Evolutionary conservation across 129 eudicot genomes (phyloP), one percentile per base, ranked within the genome.

Genomic region (Chrysanthemum makinoi): DNA sequence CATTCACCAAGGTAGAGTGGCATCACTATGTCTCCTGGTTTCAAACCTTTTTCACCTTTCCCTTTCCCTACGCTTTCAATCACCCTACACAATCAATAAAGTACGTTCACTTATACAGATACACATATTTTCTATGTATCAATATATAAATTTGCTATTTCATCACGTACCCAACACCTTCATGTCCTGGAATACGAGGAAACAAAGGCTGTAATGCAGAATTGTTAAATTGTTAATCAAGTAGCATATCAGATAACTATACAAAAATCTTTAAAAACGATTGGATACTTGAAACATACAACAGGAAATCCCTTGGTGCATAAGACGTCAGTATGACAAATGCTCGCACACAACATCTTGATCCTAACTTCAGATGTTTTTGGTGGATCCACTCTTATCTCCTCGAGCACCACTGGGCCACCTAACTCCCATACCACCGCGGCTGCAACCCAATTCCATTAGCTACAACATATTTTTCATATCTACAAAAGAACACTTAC

Each of bases 21-120:
- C 49, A 69, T 53, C 74, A 69, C 74, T 53, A 69, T 50, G 64
- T 69, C 74, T 14, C 74, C 74, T n/a, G 14, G 22, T 53, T 53
- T 69, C 33, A 69, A 22, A 63, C 55, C 64, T 56, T 19, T 48
- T 3, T 17, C 52, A 0, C n/a, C n/a, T n/a, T n/a, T n/a, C n/a
- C 18, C 74, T 53, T 69, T 26, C 22, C 74, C 74, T 10, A 69
- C 15, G 62, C 74, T 69, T 15, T 69, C 74, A 7, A 69, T 51
- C 61, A 69, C 44, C 62, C 74, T 69, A n/a, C 52, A 54, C 24
- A 7, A 58, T 6, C 8, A 1, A 35, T 62, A 2, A 61, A 17
- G 13, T 33, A 13, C 8, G 4, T 14, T 62, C 3, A 58, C 63
- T 8, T 20, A 9, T 28, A 58, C 0, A 9, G 14, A 58, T 20